Base-by-base conservation (phyloP, 805 yeast genomes). In the Candida nemodendra region DNA sequence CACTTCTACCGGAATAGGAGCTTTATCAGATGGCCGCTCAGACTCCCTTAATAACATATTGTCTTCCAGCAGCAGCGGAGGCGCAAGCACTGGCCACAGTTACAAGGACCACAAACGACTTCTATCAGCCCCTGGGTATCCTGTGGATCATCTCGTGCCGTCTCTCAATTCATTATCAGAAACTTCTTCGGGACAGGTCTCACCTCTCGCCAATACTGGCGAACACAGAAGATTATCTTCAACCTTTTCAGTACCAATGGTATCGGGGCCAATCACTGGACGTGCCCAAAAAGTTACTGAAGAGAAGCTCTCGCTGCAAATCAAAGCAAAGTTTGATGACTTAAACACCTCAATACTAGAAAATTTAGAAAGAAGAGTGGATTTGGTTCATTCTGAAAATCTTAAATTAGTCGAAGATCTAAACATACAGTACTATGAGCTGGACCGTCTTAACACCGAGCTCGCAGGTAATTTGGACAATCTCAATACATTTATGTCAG, bases 321-420 rank as follows among this genome's bases (percentile, higher is more conserved):
- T 48, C 22, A 33, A 54, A 43, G 17, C 54, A 47, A 45, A 55
- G 44, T 47, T 62, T 53, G 38, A 51, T 28, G 51, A 60, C 5
- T 44, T 55, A n/a, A 53, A 56, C 18, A 48, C 57, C 7, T 53
- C 51, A 14, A 43, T 54, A 2, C 36, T 57, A 3, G 47, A 47
- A 1, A 56, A 50, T 13, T 37, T 57, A 5, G 54, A 53, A 16
- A 47, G 44, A 26, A 41, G 53, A 15, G 38, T 60, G 5, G 36
- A 42, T 7, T 43, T 52, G 24, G 36, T 69, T 5, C 54, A 55
- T 6, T 32, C 43, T 5, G 59, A 67, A 27, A 66, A 56, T 40
- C 16, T 39, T 1, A 40, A 50, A n/a, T 42, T 71, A 22, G 31
- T 59, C 9, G 49, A 51, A 2, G 50, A 57, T 7, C 38, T 70